A percentile compares a stretch with the other conserved stretches of the same genome.
Evolutionary conservation across 805 yeast genomes (phyloP).

Genomic region (Metschnikowia picachoensis): DNA sequence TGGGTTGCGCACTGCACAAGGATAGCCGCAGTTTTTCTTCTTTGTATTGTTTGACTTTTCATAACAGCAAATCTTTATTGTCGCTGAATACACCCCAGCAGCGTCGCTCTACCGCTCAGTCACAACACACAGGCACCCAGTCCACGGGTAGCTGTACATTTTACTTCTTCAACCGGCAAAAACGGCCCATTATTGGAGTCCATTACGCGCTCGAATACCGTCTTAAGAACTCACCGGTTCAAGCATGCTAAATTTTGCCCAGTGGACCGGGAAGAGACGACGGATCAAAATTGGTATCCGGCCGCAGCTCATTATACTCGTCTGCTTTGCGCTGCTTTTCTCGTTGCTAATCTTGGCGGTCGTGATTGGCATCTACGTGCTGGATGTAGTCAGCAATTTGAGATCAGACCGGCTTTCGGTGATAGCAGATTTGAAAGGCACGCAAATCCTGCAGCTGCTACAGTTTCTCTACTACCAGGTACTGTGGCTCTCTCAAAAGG

Average conservation of each 20-base stretch:
- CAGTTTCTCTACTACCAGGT: constrained; percentile 64
- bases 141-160: too few species aligned
- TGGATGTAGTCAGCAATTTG: constrained; percentile 53
- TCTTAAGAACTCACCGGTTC: not conserved
- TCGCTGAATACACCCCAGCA: too few species aligned
- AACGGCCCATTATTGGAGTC: too few species aligned
- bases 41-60: too few species aligned
- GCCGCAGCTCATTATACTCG: constrained; percentile 70
- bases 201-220: not conserved
- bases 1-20: not conserved
- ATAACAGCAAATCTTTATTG: too few species aligned
- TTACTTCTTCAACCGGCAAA: too few species aligned
- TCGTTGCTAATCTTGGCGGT: constrained; percentile 71
- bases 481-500: constrained; percentile 58
- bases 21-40: too few species aligned
- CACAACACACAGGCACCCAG: too few species aligned
- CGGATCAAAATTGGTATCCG: constrained; percentile 56
- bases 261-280: constrained; percentile 12
- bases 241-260: not conserved
- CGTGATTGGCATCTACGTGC: constrained; percentile 70
- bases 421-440: constrained; percentile 75
- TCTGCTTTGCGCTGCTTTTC: constrained; percentile 62
- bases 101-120: too few species aligned
- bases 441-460: constrained; percentile 70
- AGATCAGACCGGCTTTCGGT: constrained; percentile 71